Percentiles rank a stretch among this genome's conserved stretches.
phyloP scores from a whole-genome alignment of 2,329 filamentous ascomycete genomes.

The Beauveria pseudobassiana region DNA sequence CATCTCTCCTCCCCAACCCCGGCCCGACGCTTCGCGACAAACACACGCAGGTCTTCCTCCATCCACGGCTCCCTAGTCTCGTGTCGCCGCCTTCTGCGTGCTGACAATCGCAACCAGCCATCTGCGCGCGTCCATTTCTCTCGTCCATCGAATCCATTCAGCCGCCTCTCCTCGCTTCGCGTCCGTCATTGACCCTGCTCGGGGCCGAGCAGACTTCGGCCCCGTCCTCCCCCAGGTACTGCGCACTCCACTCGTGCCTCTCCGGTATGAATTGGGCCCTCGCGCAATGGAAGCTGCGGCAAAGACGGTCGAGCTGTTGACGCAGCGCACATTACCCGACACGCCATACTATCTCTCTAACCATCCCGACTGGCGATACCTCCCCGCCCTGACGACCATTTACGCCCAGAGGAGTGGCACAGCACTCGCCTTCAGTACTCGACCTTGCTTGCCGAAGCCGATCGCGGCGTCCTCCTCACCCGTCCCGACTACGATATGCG shows the following conservation, averaged over 20 bases:
- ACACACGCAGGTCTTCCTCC: neutral
- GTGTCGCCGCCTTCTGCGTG: neutral
- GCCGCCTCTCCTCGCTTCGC: neutral
- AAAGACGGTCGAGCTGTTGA: slow-evolving; percentile 47
- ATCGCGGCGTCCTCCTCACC: slow-evolving; percentile 50
- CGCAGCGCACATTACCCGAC: slow-evolving; percentile 43
- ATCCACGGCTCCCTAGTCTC: neutral
- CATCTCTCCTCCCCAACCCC: neutral
- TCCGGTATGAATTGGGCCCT: slow-evolving; percentile 27
- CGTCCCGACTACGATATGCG: slow-evolving; percentile 51
- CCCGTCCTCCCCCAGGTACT: slow-evolving; percentile 15
- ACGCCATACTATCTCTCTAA: slow-evolving; percentile 47
- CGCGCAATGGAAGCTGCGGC: slow-evolving; percentile 52
- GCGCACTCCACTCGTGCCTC: slow-evolving; percentile 13
- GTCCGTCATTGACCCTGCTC: neutral
- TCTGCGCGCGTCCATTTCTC: neutral
- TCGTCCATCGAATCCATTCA: neutral
- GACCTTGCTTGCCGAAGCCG: slow-evolving; percentile 49
- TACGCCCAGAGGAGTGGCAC: slow-evolving; percentile 41
- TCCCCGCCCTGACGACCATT: slow-evolving; percentile 31
- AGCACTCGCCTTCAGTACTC: slow-evolving; percentile 46
- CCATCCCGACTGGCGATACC: slow-evolving; percentile 40
- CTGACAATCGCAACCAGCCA: neutral
- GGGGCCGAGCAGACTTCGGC: slow-evolving; percentile 6
- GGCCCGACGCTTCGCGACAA: slow-evolving; percentile 6